phyloP scores from a whole-genome alignment of 192 early-diverging fungal species.

The Haplosporangium gracile region DNA sequence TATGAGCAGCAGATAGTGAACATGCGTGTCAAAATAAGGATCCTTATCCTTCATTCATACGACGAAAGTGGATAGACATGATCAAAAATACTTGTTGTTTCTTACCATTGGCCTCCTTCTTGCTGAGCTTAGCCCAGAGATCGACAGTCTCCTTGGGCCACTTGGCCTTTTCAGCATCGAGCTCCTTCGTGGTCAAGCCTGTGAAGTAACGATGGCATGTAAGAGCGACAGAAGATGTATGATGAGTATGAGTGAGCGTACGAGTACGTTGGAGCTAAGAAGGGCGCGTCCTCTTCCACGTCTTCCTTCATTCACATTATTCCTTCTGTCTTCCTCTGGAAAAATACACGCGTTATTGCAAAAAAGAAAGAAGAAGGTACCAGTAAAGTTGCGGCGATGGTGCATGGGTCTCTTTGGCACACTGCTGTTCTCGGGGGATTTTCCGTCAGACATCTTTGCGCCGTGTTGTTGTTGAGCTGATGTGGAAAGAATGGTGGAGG shows the following conservation, averaged over 20 bases:
- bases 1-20: background rate
- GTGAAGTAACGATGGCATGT: background rate
- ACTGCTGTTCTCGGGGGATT: conserved; percentile 30
- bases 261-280: background rate
- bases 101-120: conserved; percentile 56
- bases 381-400: conserved; percentile 54
- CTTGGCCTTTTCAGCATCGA: conserved; percentile 49
- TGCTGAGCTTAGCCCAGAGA: conserved; percentile 48
- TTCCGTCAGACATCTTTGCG: conserved; percentile 41
- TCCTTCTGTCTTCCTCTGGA: background rate
- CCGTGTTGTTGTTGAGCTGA: background rate
- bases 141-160: conserved; percentile 56
- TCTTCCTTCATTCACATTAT: background rate
- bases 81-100: background rate
- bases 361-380: conserved; percentile 6
- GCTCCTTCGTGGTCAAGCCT: conserved; percentile 53
- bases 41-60: background rate
- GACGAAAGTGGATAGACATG: background rate
- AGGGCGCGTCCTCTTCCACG: conserved; percentile 1
- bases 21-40: background rate
- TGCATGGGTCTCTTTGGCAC: conserved; percentile 54
- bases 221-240: background rate
- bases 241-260: background rate
- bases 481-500: background rate
- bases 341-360: background rate